phyloP scores from a whole-genome alignment of 108 stramenopile genomes.

The Pseudonitzschia multiseries region DNA sequence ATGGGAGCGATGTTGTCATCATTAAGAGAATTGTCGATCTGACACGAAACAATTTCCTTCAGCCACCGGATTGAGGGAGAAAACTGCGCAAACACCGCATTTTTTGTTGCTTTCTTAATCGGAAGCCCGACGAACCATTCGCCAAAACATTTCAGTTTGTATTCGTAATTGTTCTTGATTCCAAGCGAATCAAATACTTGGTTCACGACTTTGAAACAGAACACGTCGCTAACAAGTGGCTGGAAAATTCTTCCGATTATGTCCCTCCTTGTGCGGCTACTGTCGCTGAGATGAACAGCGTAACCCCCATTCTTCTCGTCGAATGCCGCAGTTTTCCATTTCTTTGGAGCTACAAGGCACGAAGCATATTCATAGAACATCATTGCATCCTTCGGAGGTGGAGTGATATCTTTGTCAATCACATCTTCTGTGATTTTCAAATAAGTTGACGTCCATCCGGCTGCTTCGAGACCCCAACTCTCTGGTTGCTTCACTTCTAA shows the following conservation, averaged over 20 bases:
- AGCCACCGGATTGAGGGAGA: constrained; percentile 75
- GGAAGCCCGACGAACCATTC: constrained; percentile 71
- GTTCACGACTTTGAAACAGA: constrained; percentile 69
- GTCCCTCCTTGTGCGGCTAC: constrained; percentile 56
- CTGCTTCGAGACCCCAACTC: constrained; percentile 40
- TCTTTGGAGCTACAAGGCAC: constrained; percentile 32
- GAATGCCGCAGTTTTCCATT: constrained; percentile 29
- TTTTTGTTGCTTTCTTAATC: constrained; percentile 46
- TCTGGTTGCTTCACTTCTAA: constrained; percentile 22
- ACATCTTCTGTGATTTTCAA: constrained; percentile 31
- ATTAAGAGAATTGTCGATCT: constrained; percentile 23
- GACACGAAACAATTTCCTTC: constrained; percentile 47
- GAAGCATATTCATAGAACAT: constrained; percentile 39
- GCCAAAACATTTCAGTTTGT: constrained; percentile 71
- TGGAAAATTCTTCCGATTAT: constrained; percentile 65
- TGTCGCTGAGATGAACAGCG: constrained; percentile 59
- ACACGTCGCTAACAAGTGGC: constrained; percentile 69
- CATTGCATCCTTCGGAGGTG: constrained; percentile 15
- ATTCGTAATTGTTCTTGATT: constrained; percentile 53
- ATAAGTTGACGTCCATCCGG: constrained; percentile 39
- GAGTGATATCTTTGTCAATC: constrained; percentile 18
- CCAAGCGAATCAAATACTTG: constrained; percentile 64
- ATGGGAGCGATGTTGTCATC: constrained; percentile 30
- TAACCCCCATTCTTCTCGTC: constrained; percentile 31
- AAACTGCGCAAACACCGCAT: constrained; percentile 49